Evolutionary conservation across 2,329 filamentous ascomycete species (phyloP).

Genomic region (Claviceps digitariae): DNA sequence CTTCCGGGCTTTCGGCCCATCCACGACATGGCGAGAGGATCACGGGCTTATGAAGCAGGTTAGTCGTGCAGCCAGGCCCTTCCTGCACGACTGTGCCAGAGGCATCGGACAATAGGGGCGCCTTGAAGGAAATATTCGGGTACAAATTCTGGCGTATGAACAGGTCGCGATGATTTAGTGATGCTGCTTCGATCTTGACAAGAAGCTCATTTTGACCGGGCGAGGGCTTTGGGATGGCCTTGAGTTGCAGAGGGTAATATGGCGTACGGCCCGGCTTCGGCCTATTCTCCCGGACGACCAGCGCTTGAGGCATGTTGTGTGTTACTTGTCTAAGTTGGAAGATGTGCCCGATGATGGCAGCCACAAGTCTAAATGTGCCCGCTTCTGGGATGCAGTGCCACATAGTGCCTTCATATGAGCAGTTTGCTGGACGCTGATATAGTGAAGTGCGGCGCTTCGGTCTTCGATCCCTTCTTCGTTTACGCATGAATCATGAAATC

Average conservation of each 20-base stretch:
- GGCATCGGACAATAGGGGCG: constrained; percentile 73
- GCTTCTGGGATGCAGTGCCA: background rate
- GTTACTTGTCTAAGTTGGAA: background rate
- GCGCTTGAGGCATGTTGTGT: constrained; percentile 3
- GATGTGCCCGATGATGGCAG: background rate
- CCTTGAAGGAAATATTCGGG: constrained; percentile 65
- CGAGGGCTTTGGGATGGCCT: background rate
- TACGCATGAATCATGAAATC: no score
- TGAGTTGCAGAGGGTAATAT: constrained; percentile 3
- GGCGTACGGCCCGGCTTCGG: background rate
- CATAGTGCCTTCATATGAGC: background rate
- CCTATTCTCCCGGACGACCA: background rate
- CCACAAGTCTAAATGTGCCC: background rate
- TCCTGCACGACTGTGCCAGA: constrained; percentile 56
- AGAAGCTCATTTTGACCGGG: constrained; percentile 57
- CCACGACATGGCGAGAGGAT: constrained; percentile 66
- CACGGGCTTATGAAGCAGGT: constrained; percentile 48
- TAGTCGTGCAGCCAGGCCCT: constrained; percentile 32
- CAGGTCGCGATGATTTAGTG: constrained; percentile 88
- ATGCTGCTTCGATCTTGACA: constrained; percentile 61
- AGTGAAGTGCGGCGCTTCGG: background rate
- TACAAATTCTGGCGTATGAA: constrained; percentile 91
- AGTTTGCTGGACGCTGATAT: background rate
- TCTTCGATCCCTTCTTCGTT: background rate
- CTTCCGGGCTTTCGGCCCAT: constrained; percentile 59